Base-by-base conservation (phyloP, 306 rosid genomes). In the Amphicarpaea edgeworthii region DNA sequence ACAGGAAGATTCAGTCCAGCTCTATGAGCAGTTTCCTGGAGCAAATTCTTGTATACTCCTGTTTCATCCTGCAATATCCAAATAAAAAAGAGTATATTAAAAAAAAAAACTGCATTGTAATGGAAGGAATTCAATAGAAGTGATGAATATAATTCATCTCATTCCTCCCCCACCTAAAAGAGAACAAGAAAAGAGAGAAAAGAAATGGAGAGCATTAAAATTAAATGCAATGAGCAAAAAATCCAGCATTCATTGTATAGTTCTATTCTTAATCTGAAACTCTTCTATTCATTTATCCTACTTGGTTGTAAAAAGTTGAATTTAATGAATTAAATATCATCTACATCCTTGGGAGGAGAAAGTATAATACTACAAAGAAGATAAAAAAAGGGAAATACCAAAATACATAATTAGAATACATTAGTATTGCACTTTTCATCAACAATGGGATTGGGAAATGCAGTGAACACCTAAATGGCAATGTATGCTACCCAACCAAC, bases 21-120 rank as follows among this genome's bases (percentile, higher is more conserved):
- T 80, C 92, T 87, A 82, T 92, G 93, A 77, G 96, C 96, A 74
- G 96, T 88, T 78, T 92, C 97, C 78, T 92, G 96, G 43, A 92
- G 96, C 83, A 92, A 87, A 81, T 90, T 92, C 89, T 92, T 88
- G 77, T 92, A 90, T 26, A 92, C 93, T 78, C 96, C 97, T 0
- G 92, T 90, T 72, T 92, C 92, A 83, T 88, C 96, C 96, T 88
- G 85, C 20, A 23, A 40, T 17, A 75, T 73, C 67, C 66, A 34
- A 63, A 55, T 21, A 57, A 19, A 55, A 32, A 62, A 62, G 45
- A 45, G 21, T 3, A 68, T 23, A 19, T 68, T 37, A 20, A 28
- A 34, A 55, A 32, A 19, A 32, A n/a, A 55, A 57, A 30, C 40
- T 54, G 37, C 5, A 12, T 46, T 77, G 61, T 46, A 7, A 41